Percentiles rank a stretch among this genome's conserved stretches.
These are phyloP conservation scores for Plasmodium gallinaceum DNA, from an alignment of 169 alveolate genomes.

Conservation along the genomic window DNA sequence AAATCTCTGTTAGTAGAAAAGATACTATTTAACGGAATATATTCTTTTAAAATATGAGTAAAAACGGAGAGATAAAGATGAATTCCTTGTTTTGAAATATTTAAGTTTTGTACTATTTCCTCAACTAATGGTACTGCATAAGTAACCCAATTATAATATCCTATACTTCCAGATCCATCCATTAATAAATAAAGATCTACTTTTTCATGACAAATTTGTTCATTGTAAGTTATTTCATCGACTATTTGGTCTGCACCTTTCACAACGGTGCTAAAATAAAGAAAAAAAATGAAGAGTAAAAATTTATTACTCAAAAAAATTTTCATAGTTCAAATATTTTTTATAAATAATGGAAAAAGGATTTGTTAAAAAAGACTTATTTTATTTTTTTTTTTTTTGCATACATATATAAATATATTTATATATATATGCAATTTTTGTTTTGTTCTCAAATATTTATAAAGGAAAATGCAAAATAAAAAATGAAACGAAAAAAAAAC, in stretches of 20 bases:
- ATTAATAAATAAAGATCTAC: slow-evolving; percentile 49
- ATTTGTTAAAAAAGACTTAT: too few relatives aligned
- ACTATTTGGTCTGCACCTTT: background rate
- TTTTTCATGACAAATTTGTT: slow-evolving; percentile 54
- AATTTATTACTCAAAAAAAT: slow-evolving; percentile 17
- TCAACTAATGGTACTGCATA: slow-evolving; percentile 19
- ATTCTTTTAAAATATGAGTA: background rate
- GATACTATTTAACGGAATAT: slow-evolving; percentile 7
- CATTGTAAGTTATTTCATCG: slow-evolving; percentile 52
- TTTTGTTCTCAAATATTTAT: background rate
- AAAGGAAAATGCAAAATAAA: too few relatives aligned
- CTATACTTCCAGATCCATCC: slow-evolving; percentile 73
- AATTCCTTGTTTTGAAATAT: slow-evolving; percentile 18
- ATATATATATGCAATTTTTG: background rate
- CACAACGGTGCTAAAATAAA: slow-evolving; percentile 10
- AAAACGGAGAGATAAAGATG: slow-evolving; percentile 22
- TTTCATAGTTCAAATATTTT: slow-evolving; percentile 23
- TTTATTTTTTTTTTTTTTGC: too few relatives aligned
- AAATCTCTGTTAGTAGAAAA: slow-evolving; percentile 10
- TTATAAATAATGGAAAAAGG: background rate
- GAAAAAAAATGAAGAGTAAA: slow-evolving; percentile 45
- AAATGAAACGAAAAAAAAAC: too few relatives aligned
- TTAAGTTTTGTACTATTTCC: slow-evolving; percentile 2
- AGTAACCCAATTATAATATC: slow-evolving; percentile 21
- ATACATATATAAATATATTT: background rate